A percentile compares a stretch with the other conserved stretches of the same genome.
Evolutionary conservation across 345 rosid genomes (phyloP).

Genomic region (Boechera stricta): DNA sequence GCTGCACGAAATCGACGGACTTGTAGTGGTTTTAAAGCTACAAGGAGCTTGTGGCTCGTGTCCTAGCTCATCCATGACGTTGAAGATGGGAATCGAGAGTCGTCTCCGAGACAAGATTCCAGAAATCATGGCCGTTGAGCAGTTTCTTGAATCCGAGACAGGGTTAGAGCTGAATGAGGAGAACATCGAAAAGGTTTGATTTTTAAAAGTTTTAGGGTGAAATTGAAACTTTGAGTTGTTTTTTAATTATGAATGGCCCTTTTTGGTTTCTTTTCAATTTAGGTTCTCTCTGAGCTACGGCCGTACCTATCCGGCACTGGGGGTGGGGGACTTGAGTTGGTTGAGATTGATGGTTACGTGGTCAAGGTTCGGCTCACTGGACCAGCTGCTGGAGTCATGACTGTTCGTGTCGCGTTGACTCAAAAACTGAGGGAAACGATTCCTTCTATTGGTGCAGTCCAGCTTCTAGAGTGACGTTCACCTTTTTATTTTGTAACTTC

Average conservation of each 20-base stretch:
- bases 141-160: conserved; percentile 79
- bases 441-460: conserved; percentile 80
- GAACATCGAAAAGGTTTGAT: conserved; percentile 77
- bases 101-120: conserved; percentile 91
- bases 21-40: conserved; percentile 83
- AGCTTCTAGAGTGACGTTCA: conserved; percentile 62
- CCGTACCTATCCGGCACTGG: conserved; percentile 92
- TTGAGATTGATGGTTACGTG: conserved; percentile 66
- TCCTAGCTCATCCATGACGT: conserved; percentile 94
- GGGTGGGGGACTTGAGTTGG: conserved; percentile 83
- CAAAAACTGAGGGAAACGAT: conserved; percentile 89
- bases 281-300: conserved; percentile 86
- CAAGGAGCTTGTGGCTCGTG: conserved; percentile 99
- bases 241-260: neutral
- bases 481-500: conserved; percentile 10
- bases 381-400: conserved; percentile 91
- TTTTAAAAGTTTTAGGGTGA: neutral
- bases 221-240: neutral
- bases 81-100: conserved; percentile 92
- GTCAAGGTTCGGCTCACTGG: conserved; percentile 78
- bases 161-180: conserved; percentile 79
- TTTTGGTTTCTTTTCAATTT: conserved; percentile 6
- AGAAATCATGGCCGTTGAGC: conserved; percentile 85
- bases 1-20: conserved; percentile 92
- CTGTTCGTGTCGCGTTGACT: conserved; percentile 88